phyloP scores from a whole-genome alignment of 176 grass and related monocot genomes.

The Triticum dicoccoides region DNA sequence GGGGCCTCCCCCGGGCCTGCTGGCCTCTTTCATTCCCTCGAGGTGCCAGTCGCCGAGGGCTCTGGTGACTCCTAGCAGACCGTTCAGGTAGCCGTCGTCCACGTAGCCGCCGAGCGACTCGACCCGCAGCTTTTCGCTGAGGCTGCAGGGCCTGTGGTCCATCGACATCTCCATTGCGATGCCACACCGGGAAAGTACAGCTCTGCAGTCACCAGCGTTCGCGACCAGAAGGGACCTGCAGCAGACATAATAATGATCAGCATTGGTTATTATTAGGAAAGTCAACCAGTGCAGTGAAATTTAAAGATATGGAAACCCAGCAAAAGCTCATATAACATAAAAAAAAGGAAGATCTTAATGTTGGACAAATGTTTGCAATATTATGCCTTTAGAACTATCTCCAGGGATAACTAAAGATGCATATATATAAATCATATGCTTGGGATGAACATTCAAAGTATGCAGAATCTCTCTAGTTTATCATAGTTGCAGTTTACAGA shows the following conservation, averaged over 20 bases:
- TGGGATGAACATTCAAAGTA: conserved; percentile 5
- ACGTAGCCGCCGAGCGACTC: conserved; percentile 78
- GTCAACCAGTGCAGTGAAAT: not conserved
- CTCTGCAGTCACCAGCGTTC: conserved; percentile 92
- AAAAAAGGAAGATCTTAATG: not conserved
- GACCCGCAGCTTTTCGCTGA: conserved; percentile 53
- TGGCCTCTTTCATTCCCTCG: conserved; percentile 71
- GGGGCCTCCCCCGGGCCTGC: conserved; percentile 41
- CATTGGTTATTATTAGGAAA: not conserved
- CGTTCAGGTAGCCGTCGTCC: conserved; percentile 86
- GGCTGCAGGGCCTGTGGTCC: conserved; percentile 78
- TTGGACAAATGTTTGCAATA: not conserved
- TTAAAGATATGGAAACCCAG: not conserved
- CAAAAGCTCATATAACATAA: not conserved
- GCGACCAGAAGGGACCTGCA: conserved; percentile 82
- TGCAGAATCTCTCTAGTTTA: not conserved
- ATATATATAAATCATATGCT: not conserved
- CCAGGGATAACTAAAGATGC: not conserved
- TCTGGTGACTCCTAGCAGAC: conserved; percentile 67
- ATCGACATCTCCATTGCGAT: conserved; percentile 75
- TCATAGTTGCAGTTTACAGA: not conserved
- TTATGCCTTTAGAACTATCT: conserved; percentile 13
- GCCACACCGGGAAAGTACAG: conserved; percentile 80
- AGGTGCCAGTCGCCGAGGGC: conserved; percentile 92
- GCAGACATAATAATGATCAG: not conserved